These are phyloP conservation scores for Syzygium malaccense DNA, from an alignment of 441 rosid genomes.

Conservation along the genomic window DNA sequence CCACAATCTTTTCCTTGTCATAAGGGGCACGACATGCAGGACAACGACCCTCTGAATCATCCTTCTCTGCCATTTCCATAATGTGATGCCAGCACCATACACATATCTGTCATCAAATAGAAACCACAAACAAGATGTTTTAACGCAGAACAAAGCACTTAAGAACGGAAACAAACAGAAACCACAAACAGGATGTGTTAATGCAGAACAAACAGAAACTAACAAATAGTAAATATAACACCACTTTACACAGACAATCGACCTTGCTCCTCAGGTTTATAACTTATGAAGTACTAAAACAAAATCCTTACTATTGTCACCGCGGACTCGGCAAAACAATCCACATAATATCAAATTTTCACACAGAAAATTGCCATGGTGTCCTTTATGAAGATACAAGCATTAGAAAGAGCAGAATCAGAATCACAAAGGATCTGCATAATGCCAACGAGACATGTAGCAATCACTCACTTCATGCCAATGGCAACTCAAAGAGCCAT, in stretches of 20 bases:
- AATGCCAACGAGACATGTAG: background rate
- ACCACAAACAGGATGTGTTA: background rate
- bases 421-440: background rate
- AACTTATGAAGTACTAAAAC: background rate
- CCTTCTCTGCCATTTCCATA: slow-evolving; percentile 63
- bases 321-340: background rate
- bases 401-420: background rate
- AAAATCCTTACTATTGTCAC: background rate
- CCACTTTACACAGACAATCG: background rate
- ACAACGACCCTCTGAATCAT: slow-evolving; percentile 46
- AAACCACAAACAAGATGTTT: background rate
- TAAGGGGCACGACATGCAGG: slow-evolving; percentile 59
- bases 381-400: background rate
- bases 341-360: background rate
- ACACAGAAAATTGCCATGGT: background rate
- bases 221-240: background rate
- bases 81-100: slow-evolving; percentile 72
- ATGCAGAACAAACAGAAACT: background rate
- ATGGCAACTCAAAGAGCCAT: background rate
- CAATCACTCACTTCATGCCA: background rate
- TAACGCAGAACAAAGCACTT: too few relatives aligned
- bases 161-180: background rate
- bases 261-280: background rate
- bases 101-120: slow-evolving; percentile 32
- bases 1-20: slow-evolving; percentile 62